Evolutionary conservation across 1,284 basidiomycete species (phyloP).

Genomic region (Agroathelia rolfsii): DNA sequence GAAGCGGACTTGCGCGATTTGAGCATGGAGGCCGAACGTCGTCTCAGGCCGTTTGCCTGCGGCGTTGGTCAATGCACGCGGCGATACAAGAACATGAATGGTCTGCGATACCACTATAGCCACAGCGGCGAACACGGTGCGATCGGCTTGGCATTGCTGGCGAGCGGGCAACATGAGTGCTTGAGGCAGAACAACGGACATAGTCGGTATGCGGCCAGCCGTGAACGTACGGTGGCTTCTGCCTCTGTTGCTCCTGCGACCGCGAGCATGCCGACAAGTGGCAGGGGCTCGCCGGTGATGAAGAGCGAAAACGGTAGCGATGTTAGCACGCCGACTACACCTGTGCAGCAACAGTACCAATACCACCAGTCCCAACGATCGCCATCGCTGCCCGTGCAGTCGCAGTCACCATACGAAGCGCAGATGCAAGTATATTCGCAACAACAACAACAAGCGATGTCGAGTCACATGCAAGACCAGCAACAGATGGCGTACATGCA

Average conservation of each 20-base stretch:
- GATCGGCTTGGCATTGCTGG: conserved; percentile 74
- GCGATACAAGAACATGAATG: conserved; percentile 98
- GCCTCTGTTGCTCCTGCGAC: background rate
- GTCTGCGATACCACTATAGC: conserved; percentile 90
- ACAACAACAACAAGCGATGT: too few species aligned
- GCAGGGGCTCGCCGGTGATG: too few species aligned
- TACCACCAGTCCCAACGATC: too few species aligned
- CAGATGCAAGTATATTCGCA: too few species aligned
- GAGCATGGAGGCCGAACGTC: conserved; percentile 73
- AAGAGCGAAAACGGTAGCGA: too few species aligned
- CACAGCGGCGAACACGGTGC: conserved; percentile 94
- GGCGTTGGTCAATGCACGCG: conserved; percentile 87
- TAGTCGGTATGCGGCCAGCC: conserved; percentile 5
- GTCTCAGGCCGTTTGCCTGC: conserved; percentile 79
- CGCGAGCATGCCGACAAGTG: too few species aligned
- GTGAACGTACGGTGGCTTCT: background rate
- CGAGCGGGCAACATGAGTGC: conserved; percentile 73
- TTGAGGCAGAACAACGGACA: conserved; percentile 21
- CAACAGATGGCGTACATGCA: too few species aligned
- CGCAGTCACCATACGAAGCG: too few species aligned
- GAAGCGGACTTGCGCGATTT: conserved; percentile 66
- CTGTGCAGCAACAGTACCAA: too few species aligned
- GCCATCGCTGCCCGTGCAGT: too few species aligned
- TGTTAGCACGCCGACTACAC: too few species aligned
- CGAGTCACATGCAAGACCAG: too few species aligned